A percentile compares a stretch with the other conserved stretches of the same genome.
Conservation (phyloP, 768 basidiomycete species). For the Serendipita vermifera region DNA sequence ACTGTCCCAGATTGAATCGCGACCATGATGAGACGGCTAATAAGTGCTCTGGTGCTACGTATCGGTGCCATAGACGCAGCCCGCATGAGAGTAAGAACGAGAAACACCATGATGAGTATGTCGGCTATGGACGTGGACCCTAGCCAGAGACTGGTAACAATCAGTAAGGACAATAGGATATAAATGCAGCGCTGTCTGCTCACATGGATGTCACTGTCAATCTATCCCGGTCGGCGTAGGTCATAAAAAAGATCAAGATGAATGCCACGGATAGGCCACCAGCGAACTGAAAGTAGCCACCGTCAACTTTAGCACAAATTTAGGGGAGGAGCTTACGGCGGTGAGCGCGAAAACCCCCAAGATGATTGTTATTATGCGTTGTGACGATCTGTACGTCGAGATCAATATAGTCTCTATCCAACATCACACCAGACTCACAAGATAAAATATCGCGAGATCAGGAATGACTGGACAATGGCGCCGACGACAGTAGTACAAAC, state of each 20-base stretch:
- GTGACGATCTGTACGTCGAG: too few relatives aligned
- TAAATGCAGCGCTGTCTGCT: not conserved
- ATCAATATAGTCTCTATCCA: not conserved
- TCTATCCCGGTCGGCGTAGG: not conserved
- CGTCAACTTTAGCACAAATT: not conserved
- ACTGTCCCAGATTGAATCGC: not conserved
- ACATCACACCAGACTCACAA: not conserved
- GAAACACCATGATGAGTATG: not conserved
- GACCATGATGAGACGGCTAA: not conserved
- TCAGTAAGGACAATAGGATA: not conserved
- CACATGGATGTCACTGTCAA: not conserved
- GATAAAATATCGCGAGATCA: not conserved
- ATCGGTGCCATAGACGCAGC: not conserved
- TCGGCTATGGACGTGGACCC: not conserved
- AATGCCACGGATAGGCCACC: not conserved
- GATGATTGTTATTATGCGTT: not conserved
- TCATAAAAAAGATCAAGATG: not conserved
- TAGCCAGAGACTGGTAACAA: not conserved
- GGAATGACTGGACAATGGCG: not conserved
- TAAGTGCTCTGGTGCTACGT: not conserved
- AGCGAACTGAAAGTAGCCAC: not conserved
- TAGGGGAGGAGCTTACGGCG: not conserved
- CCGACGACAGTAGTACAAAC: slow-evolving; percentile 1
- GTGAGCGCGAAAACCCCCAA: not conserved
- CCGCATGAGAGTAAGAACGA: not conserved